Conservation (phyloP, 2,329 filamentous ascomycete species). For the Alternaria panax region DNA sequence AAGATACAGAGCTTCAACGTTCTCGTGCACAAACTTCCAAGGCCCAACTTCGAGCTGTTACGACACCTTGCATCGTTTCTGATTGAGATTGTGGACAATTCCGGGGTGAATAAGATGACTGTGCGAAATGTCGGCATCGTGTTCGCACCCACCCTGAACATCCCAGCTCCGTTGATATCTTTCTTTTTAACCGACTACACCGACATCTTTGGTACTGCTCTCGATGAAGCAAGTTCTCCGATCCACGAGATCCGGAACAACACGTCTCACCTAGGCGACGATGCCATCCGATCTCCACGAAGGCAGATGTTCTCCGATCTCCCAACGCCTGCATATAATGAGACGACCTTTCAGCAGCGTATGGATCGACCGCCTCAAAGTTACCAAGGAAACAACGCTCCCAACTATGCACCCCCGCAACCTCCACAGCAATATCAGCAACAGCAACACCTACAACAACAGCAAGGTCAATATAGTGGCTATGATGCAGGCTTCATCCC, state of each 20-base stretch:
- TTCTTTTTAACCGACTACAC: slow-evolving; percentile 91
- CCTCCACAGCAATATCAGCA: slow-evolving; percentile 30
- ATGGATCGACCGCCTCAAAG: slow-evolving; percentile 37
- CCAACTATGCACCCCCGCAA: slow-evolving; percentile 34
- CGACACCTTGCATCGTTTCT: slow-evolving; percentile 87
- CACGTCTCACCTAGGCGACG: slow-evolving; percentile 55
- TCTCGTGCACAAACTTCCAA: slow-evolving; percentile 80
- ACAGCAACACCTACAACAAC: slow-evolving; percentile 26
- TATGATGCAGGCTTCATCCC: slow-evolving; percentile 62
- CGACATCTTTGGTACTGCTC: slow-evolving; percentile 78
- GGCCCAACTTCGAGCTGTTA: slow-evolving; percentile 80
- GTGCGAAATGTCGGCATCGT: slow-evolving; percentile 96
- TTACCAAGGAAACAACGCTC: slow-evolving; percentile 31
- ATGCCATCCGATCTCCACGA: slow-evolving; percentile 69
- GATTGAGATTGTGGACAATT: slow-evolving; percentile 89
- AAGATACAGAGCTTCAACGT: slow-evolving; percentile 79
- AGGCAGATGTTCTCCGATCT: slow-evolving; percentile 72
- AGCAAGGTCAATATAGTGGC: slow-evolving; percentile 36
- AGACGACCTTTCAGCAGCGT: slow-evolving; percentile 58
- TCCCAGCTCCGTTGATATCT: slow-evolving; percentile 92
- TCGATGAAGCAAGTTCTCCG: slow-evolving; percentile 60
- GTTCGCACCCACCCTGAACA: slow-evolving; percentile 96
- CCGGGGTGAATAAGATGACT: slow-evolving; percentile 95
- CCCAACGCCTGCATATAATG: slow-evolving; percentile 69
- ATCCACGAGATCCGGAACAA: slow-evolving; percentile 57